Conservation (phyloP, 108 stramenopile genomes). For the Cyclotella cryptica region DNA sequence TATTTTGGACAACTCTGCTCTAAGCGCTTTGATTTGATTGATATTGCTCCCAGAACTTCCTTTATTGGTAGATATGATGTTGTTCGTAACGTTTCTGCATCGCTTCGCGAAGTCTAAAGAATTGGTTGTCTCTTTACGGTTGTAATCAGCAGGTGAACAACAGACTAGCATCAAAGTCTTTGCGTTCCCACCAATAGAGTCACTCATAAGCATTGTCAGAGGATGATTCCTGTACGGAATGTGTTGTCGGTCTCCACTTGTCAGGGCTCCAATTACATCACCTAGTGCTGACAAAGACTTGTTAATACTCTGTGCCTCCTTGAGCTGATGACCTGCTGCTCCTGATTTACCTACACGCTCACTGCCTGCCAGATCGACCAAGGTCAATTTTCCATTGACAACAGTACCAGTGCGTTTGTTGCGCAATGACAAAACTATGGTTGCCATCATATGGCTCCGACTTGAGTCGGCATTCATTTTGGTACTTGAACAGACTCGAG, state of each 20-base stretch:
- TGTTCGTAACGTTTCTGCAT: slow-evolving; percentile 21
- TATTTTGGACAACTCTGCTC: slow-evolving; percentile 21
- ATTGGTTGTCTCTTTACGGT: slow-evolving; percentile 58
- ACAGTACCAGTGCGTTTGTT: slow-evolving; percentile 52
- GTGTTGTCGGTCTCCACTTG: slow-evolving; percentile 56
- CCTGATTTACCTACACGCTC: slow-evolving; percentile 81
- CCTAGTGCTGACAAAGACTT: slow-evolving; percentile 72
- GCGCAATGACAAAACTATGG: slow-evolving; percentile 48
- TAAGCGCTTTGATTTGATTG: slow-evolving; percentile 22
- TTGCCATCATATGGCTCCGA: slow-evolving; percentile 68
- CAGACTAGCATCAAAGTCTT: slow-evolving; percentile 88
- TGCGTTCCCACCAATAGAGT: slow-evolving; percentile 70
- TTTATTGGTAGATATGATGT: neutral
- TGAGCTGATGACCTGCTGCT: slow-evolving; percentile 60
- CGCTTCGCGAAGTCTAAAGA: slow-evolving; percentile 57
- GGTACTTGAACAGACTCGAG: slow-evolving; percentile 66
- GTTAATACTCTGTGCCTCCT: slow-evolving; percentile 80
- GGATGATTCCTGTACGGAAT: slow-evolving; percentile 81
- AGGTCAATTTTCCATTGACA: slow-evolving; percentile 67
- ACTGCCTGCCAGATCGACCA: slow-evolving; percentile 87
- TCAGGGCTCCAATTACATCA: slow-evolving; percentile 78
- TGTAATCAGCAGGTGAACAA: slow-evolving; percentile 79
- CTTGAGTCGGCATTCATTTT: slow-evolving; percentile 75
- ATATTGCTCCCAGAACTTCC: slow-evolving; percentile 1
- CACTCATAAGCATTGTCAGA: slow-evolving; percentile 78